Evolutionary conservation across 495 filamentous ascomycete genomes (phyloP), one percentile per base, ranked within the genome.

Genomic region (Aspergillus coremiiformis): DNA sequence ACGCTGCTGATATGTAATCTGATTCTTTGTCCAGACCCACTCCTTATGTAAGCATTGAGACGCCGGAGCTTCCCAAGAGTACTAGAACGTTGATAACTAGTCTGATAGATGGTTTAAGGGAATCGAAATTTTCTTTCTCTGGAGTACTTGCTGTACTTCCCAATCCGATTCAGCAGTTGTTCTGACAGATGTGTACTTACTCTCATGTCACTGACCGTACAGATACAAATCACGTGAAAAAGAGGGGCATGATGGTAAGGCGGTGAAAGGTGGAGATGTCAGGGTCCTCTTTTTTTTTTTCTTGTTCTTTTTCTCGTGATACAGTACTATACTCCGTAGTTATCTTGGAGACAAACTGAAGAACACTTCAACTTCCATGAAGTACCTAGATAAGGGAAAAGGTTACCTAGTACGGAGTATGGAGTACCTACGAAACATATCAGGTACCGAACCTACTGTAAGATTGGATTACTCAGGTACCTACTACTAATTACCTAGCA

Each of bases 311-410:
- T n/a, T n/a, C n/a, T n/a, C n/a, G n/a, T n/a, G n/a, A n/a, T n/a
- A n/a, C n/a, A n/a, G n/a, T n/a, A n/a, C n/a, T n/a, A n/a, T n/a
- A n/a, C n/a, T n/a, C 37, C 20, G 21, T 41, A 41, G 37, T 17
- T 17, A 17, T 15, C 14, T 41, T 6, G 37, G 37, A 41, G 14
- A n/a, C 29, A 41, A 14, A 19, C 4, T 9, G n/a, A n/a, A n/a
- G n/a, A n/a, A n/a, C n/a, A n/a, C n/a, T n/a, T n/a, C n/a, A n/a
- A n/a, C n/a, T n/a, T n/a, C n/a, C n/a, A 29, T 15, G 27, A 22
- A 32, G 19, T 26, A 32, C 33, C 35, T 47, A 47, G 44, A 47
- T 47, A 47, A 47, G 44, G 32, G 21, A 47, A 47, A 47, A 33
- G 37, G 35, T 10, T 39, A 39, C 35, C 35, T 15, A 41, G n/a